These are phyloP conservation scores for Cryphonectria naterciae DNA, from an alignment of 2,329 filamentous ascomycete species.

Conservation along the genomic window DNA sequence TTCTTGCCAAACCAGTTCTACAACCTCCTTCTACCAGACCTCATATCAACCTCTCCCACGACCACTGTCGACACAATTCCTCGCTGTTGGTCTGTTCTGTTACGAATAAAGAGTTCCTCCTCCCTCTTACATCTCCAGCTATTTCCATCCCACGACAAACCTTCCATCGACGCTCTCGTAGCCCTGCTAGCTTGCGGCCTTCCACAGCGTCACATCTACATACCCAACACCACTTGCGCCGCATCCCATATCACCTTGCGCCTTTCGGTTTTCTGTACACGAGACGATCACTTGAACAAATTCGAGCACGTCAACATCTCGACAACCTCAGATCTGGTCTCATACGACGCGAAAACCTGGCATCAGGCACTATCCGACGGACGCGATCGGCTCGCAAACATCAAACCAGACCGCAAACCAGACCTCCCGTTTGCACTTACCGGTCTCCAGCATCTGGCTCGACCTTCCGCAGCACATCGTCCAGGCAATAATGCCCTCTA, in stretches of 20 bases:
- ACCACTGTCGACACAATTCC: conserved; percentile 7
- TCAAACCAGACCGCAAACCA: background rate
- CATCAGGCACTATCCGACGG: conserved; percentile 15
- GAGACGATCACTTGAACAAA: background rate
- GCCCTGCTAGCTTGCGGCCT: conserved; percentile 4
- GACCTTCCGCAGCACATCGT: conserved; percentile 39
- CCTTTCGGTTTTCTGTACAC: background rate
- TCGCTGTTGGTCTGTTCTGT: conserved; percentile 8
- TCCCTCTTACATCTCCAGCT: conserved; percentile 7
- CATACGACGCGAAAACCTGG: background rate
- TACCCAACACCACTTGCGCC: conserved; percentile 8
- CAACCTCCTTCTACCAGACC: conserved; percentile 18
- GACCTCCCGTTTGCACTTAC: conserved; percentile 29
- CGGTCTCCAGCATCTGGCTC: conserved; percentile 36
- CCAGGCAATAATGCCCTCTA: conserved; percentile 72
- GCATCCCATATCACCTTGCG: background rate
- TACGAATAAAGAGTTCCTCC: conserved; percentile 12
- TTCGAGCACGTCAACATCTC: background rate
- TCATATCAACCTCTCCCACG: conserved; percentile 19
- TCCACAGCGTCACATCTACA: conserved; percentile 5
- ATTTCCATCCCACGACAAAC: background rate
- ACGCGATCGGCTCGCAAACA: conserved; percentile 34
- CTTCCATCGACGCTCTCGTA: background rate
- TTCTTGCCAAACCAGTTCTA: conserved; percentile 28
- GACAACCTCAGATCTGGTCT: conserved; percentile 16